phyloP scores from a whole-genome alignment of 1,284 basidiomycete species.

The Irpex sp. region DNA sequence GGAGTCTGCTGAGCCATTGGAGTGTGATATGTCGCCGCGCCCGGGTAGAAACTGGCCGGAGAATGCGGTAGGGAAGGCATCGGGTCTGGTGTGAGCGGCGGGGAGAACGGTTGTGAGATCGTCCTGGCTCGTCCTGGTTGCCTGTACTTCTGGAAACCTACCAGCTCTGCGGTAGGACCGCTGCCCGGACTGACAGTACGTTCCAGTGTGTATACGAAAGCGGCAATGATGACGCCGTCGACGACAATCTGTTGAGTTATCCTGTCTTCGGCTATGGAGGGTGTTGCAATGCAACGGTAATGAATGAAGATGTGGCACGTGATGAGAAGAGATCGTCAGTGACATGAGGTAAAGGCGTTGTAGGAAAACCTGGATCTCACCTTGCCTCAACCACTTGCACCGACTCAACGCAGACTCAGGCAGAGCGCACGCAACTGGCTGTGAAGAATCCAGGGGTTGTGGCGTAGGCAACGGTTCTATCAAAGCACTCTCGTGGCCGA shows the following conservation, averaged over 20 bases:
- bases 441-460: constrained; percentile 18
- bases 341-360: constrained; percentile 16
- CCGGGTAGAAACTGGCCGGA: not conserved
- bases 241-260: constrained; percentile 67
- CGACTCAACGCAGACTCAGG: constrained; percentile 58
- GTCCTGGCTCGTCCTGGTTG: constrained; percentile 13
- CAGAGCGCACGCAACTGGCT: constrained; percentile 39
- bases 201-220: constrained; percentile 64
- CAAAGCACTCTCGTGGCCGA: constrained; percentile 46
- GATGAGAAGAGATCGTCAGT: constrained; percentile 13
- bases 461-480: constrained; percentile 38
- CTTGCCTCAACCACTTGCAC: constrained; percentile 54
- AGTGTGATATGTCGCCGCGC: not conserved
- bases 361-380: constrained; percentile 30
- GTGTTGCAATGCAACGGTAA: constrained; percentile 12
- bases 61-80: not conserved
- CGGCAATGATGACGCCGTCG: constrained; percentile 57
- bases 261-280: constrained; percentile 40
- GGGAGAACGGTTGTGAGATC: constrained; percentile 22
- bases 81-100: constrained; percentile 6
- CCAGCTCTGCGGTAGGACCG: constrained; percentile 55
- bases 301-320: constrained; percentile 11
- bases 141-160: constrained; percentile 48
- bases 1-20: not conserved
- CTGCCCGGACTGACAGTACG: constrained; percentile 36